Conservation (phyloP, 140 eudicot genomes). For the Oenanthe javanica region DNA sequence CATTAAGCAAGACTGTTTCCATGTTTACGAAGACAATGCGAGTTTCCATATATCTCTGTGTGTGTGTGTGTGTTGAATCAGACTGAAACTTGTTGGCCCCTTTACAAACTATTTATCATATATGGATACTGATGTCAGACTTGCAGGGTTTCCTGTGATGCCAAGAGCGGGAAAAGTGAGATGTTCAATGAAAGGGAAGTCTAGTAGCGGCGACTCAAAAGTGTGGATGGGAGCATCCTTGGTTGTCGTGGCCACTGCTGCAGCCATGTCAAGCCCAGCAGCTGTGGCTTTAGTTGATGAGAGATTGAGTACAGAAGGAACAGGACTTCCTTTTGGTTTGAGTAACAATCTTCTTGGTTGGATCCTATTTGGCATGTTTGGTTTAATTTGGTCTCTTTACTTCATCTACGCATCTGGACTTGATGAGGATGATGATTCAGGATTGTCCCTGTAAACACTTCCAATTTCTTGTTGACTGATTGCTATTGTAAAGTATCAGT, state of each 20-base stretch:
- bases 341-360: slow-evolving; percentile 94
- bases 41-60: neutral
- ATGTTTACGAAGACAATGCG: neutral
- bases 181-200: slow-evolving; percentile 56
- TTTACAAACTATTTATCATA: neutral
- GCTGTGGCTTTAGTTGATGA: slow-evolving; percentile 97
- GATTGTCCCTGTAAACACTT: slow-evolving; percentile 60
- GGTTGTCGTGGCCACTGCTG: slow-evolving; percentile 63
- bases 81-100: neutral
- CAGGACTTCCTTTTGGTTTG: slow-evolving; percentile 93
- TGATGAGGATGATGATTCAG: slow-evolving; percentile 98
- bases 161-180: slow-evolving; percentile 61
- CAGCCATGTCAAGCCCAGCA: slow-evolving; percentile 82
- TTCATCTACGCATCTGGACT: slow-evolving; percentile 49
- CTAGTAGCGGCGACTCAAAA: slow-evolving; percentile 24
- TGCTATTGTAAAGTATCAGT: neutral
- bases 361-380: slow-evolving; percentile 84
- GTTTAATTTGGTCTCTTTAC: slow-evolving; percentile 79
- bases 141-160: slow-evolving; percentile 67
- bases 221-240: slow-evolving; percentile 55
- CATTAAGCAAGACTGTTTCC: neutral
- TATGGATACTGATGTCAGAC: neutral
- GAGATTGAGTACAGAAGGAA: slow-evolving; percentile 97
- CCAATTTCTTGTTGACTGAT: neutral
- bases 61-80: too few species aligned